Percentiles rank a stretch among this genome's conserved stretches.
These are phyloP conservation scores for Mangifera indica DNA, from an alignment of 345 rosid genomes.

Conservation along the genomic window DNA sequence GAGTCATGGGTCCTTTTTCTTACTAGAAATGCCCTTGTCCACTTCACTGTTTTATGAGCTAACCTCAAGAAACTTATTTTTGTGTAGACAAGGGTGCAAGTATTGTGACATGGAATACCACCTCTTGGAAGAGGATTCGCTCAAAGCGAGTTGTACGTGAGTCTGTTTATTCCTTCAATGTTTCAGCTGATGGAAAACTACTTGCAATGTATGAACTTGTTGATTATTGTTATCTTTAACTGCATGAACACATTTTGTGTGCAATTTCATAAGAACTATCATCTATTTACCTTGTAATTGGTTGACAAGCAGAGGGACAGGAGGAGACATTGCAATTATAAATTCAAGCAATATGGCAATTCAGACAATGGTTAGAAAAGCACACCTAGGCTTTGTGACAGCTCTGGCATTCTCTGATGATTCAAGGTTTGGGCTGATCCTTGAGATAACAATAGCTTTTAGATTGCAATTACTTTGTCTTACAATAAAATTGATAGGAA, in stretches of 20 bases:
- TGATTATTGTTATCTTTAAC: conserved; percentile 6
- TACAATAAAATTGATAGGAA: conserved; percentile 8
- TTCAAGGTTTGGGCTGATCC: conserved; percentile 57
- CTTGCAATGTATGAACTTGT: conserved; percentile 58
- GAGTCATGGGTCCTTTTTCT: not conserved
- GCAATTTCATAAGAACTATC: not conserved
- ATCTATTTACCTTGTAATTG: conserved; percentile 8
- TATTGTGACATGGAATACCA: conserved; percentile 70
- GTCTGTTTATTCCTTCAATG: conserved; percentile 62
- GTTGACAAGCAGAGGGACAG: conserved; percentile 60
- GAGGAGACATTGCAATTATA: conserved; percentile 66
- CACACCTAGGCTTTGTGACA: conserved; percentile 86
- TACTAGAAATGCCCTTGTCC: not conserved
- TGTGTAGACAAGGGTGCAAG: conserved; percentile 62
- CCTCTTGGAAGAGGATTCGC: conserved; percentile 56
- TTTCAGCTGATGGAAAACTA: conserved; percentile 78
- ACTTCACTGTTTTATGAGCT: not conserved
- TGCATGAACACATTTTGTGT: conserved; percentile 10
- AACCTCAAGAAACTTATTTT: conserved; percentile 4
- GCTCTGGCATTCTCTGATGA: conserved; percentile 76
- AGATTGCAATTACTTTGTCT: not conserved
- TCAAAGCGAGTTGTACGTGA: conserved; percentile 57
- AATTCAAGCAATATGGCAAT: conserved; percentile 48
- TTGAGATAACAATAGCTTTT: not conserved
- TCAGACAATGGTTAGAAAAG: conserved; percentile 50